Conservation (phyloP, 208 protist genomes). For the Acanthamoeba comandoni region DNA sequence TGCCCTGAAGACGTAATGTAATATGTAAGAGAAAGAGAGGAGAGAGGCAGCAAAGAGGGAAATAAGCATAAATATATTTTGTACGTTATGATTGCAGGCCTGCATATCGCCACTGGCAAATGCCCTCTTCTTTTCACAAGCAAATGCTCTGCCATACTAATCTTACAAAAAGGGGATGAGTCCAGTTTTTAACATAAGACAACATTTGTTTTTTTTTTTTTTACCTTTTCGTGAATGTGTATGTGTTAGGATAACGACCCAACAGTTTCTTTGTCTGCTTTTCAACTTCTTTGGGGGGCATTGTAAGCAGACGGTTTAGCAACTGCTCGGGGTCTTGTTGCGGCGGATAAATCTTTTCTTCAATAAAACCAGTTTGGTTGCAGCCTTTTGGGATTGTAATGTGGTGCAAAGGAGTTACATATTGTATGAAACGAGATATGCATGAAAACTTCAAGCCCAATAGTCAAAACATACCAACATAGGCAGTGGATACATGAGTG, state of each 20-base stretch:
- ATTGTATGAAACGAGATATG: too few relatives aligned
- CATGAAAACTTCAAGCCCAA: constrained; percentile 15
- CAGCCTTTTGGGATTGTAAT: too few relatives aligned
- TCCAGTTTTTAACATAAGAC: too few relatives aligned
- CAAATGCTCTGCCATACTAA: constrained; percentile 79
- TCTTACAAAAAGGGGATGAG: too few relatives aligned
- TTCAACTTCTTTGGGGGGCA: constrained; percentile 75
- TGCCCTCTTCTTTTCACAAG: constrained; percentile 76
- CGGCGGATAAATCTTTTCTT: constrained; percentile 76
- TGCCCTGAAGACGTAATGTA: constrained; percentile 50
- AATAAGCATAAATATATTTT: too few relatives aligned
- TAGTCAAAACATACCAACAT: too few relatives aligned
- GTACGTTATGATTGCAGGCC: constrained; percentile 78
- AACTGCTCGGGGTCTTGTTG: constrained; percentile 81
- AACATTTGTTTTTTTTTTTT: too few relatives aligned
- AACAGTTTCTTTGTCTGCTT: constrained; percentile 81
- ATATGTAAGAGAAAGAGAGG: background rate
- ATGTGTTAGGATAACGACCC: constrained; percentile 81
- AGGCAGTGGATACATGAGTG: constrained; percentile 56
- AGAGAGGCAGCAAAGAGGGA: background rate
- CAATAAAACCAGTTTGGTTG: constrained; percentile 77
- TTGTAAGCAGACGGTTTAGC: constrained; percentile 77
- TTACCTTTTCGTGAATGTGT: constrained; percentile 83
- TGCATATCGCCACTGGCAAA: constrained; percentile 77
- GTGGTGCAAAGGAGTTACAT: too few relatives aligned